Conservation (phyloP, 495 filamentous ascomycete species). For the Articulospora tetracladia region DNA sequence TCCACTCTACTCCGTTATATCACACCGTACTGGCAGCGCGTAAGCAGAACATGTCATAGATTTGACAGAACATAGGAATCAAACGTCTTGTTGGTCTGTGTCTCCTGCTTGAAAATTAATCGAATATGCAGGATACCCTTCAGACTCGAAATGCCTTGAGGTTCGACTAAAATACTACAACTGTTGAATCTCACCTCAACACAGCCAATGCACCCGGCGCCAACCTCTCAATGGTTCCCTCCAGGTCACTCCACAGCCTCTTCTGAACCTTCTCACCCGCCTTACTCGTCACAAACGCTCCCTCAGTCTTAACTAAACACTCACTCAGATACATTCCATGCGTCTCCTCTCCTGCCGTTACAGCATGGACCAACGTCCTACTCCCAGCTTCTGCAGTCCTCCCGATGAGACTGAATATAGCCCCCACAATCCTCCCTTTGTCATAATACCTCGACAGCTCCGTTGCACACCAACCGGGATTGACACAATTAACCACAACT, state of each 20-base stretch:
- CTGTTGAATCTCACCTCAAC: too few relatives aligned
- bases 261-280: constrained; percentile 27
- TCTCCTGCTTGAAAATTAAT: too few relatives aligned
- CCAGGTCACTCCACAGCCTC: constrained; percentile 31
- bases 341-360: constrained; percentile 29
- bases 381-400: constrained; percentile 38
- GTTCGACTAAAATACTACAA: too few relatives aligned
- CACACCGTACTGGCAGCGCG: too few relatives aligned
- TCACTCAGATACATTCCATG: constrained; percentile 32
- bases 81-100: too few relatives aligned
- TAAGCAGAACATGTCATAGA: too few relatives aligned
- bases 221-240: constrained; percentile 23
- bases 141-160: too few relatives aligned
- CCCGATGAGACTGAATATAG: constrained; percentile 8
- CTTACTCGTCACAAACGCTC: constrained; percentile 19
- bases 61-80: too few relatives aligned
- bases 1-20: too few relatives aligned
- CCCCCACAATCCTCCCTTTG: constrained; percentile 3
- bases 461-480: constrained; percentile 37
- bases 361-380: constrained; percentile 36
- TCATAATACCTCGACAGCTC: constrained; percentile 25
- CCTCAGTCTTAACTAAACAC: constrained; percentile 24
- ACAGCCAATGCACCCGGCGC: neutral
- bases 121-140: too few relatives aligned
- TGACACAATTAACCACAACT: constrained; percentile 37